Base-by-base conservation (phyloP, 2,329 filamentous ascomycete genomes). In the Colletotrichum liriopes region DNA sequence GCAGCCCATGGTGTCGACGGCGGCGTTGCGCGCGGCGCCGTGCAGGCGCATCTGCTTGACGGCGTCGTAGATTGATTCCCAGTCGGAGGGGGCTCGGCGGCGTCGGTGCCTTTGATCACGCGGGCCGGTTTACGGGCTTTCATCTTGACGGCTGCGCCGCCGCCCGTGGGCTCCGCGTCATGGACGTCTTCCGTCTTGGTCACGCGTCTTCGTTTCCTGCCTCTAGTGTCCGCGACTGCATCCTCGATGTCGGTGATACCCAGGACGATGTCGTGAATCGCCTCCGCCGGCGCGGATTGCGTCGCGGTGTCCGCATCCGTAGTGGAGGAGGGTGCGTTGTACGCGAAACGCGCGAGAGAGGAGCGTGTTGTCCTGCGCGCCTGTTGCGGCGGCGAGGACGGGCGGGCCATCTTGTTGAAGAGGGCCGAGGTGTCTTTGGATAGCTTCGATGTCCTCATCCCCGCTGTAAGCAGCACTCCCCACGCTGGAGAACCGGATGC, bases 1-100 rank as follows among this genome's bases (percentile, higher is more conserved):
- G 82, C 96, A 99, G 14, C 96, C 96, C 95, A 98, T 98, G 0
- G 96, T 98, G 81, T 99, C 96, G 14, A 99, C 96, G 0, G 96
- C 93, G 0, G 96, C 96, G 88, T 93, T 82, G 85, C 89, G 79
- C 79, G 93, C 83, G 83, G 82, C 78, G 3, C 86, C 87, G 0
- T 83, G 80, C 5, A 82, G 81, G 2, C 91, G 92, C 95, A 98
- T 98, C 78, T 90, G 88, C 77, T 92, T 92, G 55, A 97, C 93
- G 0, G 90, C 84, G 43, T 87, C 83, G 83, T 98, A 99, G 69
- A 98, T 91, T 68, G 91, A 89, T 74, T 94, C 91, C 96, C 96
- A 98, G 79, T 95, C 91, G 0, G 91, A 87, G 0, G 95, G 95
- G 1, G 84, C 1, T 85, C 85, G 1, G 79, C 77, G 26, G 80